phyloP scores from a whole-genome alignment of 768 basidiomycete species.

The Boletus sensibilis region DNA sequence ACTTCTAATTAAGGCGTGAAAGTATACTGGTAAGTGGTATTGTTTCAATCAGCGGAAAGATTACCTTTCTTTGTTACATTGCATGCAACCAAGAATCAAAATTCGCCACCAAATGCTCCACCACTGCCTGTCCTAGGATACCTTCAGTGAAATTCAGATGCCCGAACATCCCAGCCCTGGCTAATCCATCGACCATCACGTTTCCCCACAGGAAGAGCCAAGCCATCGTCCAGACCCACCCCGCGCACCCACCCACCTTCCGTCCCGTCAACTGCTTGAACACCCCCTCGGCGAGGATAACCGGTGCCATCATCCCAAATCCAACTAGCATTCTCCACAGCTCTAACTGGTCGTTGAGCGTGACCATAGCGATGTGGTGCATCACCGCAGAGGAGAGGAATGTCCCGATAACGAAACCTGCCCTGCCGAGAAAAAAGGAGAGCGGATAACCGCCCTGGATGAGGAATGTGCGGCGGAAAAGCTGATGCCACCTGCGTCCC shows the following conservation, averaged over 20 bases:
- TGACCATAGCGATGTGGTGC: conserved; percentile 42
- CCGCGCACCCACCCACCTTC: conserved; percentile 28
- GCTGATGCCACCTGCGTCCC: conserved; percentile 39
- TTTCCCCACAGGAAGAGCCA: conserved; percentile 29
- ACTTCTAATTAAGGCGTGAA: neutral
- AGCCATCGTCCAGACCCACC: conserved; percentile 36
- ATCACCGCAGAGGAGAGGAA: conserved; percentile 56
- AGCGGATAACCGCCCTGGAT: conserved; percentile 30
- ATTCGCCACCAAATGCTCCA: conserved; percentile 4
- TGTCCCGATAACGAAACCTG: conserved; percentile 49
- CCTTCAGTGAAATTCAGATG: neutral
- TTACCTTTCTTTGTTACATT: neutral
- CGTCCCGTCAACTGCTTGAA: conserved; percentile 25
- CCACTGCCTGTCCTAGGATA: neutral
- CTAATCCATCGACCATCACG: conserved; percentile 22
- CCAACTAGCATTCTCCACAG: conserved; percentile 41
- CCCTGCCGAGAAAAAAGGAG: conserved; percentile 43
- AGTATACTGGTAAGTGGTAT: too few relatives aligned
- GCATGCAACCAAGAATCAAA: conserved; percentile 15
- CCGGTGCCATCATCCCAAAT: conserved; percentile 55
- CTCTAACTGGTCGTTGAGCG: conserved; percentile 41
- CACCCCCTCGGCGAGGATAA: conserved; percentile 43
- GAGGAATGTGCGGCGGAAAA: conserved; percentile 34
- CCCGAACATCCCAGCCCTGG: conserved; percentile 13
- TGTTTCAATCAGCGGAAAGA: too few relatives aligned